phyloP scores from a whole-genome alignment of 169 alveolate species.

The Cryptosporidium sp. region DNA sequence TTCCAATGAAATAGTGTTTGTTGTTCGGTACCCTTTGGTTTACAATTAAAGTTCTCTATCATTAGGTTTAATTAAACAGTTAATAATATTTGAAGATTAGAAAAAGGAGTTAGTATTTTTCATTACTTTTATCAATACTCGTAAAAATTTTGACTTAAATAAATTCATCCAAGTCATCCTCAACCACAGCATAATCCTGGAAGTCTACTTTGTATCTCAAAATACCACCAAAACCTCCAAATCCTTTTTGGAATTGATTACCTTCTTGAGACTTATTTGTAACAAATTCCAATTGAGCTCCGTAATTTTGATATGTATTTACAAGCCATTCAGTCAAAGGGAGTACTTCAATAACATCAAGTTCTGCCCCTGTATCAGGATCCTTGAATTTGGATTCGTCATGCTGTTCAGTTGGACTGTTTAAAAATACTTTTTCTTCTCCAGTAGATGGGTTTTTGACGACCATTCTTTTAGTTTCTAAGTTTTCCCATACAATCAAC shows the following conservation, averaged over 20 bases:
- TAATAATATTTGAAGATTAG: too few species aligned
- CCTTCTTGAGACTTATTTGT: slow-evolving; percentile 98
- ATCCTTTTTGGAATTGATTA: slow-evolving; percentile 97
- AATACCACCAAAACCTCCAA: slow-evolving; percentile 99
- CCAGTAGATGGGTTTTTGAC: slow-evolving; percentile 88
- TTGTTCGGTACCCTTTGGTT: not conserved
- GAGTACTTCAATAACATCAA: slow-evolving; percentile 91
- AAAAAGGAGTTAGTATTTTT: not conserved
- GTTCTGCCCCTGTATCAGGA: slow-evolving; percentile 87
- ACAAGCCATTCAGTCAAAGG: slow-evolving; percentile 98
- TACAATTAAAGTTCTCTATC: too few species aligned
- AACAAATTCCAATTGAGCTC: slow-evolving; percentile 94
- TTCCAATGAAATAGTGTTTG: not conserved
- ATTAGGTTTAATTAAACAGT: too few species aligned
- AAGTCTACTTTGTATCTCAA: slow-evolving; percentile 94
- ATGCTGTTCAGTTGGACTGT: slow-evolving; percentile 83
- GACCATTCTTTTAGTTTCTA: slow-evolving; percentile 86
- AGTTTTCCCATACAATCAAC: slow-evolving; percentile 94
- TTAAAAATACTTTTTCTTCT: slow-evolving; percentile 83
- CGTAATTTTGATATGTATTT: slow-evolving; percentile 93
- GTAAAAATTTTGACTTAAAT: slow-evolving; percentile 20
- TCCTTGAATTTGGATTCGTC: slow-evolving; percentile 80
- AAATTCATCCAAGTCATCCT: slow-evolving; percentile 81
- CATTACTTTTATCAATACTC: too few species aligned
- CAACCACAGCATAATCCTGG: slow-evolving; percentile 81